Conservation (phyloP, 2,329 filamentous ascomycete genomes). For the Ceratocystis albifundus region DNA sequence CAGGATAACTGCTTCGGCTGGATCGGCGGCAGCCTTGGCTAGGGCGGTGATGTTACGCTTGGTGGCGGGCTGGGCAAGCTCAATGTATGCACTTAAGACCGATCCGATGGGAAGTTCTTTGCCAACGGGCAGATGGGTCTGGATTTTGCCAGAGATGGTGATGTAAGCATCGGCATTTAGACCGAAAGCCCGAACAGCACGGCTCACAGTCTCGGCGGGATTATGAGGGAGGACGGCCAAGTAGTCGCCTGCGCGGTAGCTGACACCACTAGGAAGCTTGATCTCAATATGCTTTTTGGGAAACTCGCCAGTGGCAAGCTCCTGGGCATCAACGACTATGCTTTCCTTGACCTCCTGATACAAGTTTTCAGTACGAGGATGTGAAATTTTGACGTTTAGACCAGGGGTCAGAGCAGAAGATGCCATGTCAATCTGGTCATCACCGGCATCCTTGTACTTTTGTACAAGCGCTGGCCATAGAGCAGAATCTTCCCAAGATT, state of each 20-base stretch:
- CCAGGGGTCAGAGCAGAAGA: slow-evolving; percentile 21
- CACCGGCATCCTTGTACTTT: slow-evolving; percentile 39
- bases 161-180: slow-evolving; percentile 59
- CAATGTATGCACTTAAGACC: slow-evolving; percentile 58
- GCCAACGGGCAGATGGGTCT: slow-evolving; percentile 44
- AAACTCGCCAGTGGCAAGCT: slow-evolving; percentile 41
- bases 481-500: slow-evolving; percentile 52
- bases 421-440: slow-evolving; percentile 20
- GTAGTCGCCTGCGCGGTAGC: slow-evolving; percentile 65
- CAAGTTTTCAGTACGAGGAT: slow-evolving; percentile 44
- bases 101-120: slow-evolving; percentile 49
- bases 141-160: slow-evolving; percentile 44
- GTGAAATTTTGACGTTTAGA: slow-evolving; percentile 40
- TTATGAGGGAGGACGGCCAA: slow-evolving; percentile 63
- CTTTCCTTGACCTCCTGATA: slow-evolving; percentile 54
- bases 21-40: slow-evolving; percentile 39
- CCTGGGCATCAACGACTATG: slow-evolving; percentile 42
- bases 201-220: slow-evolving; percentile 46
- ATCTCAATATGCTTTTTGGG: slow-evolving; percentile 57
- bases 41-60: slow-evolving; percentile 43
- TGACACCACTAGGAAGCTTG: slow-evolving; percentile 51
- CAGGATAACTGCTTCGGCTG: slow-evolving; percentile 36
- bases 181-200: slow-evolving; percentile 53
- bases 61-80: slow-evolving; percentile 60
- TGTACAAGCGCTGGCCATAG: slow-evolving; percentile 41